Evolutionary conservation across 78 protist genomes (phyloP), one percentile per base, ranked within the genome.

Genomic region (Goniomonas avonlea): DNA sequence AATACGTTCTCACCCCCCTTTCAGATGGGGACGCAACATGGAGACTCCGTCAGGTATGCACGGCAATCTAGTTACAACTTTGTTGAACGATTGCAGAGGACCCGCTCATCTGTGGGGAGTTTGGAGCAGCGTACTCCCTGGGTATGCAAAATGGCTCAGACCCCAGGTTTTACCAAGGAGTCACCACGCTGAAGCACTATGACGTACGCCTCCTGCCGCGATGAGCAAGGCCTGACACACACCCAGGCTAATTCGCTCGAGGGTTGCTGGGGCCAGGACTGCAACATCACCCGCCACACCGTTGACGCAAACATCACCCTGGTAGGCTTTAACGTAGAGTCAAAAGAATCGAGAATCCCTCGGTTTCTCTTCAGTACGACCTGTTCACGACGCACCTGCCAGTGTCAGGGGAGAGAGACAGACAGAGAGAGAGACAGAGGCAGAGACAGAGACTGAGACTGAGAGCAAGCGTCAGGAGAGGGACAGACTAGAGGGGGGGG

Each of bases 271-370:
- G 75, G 50, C 39, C 25, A 37, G 47, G 0, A 13, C 78, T 55
- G 78, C 59, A 73, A 2, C 61, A 2, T 74, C 59, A 74, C 79
- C 27, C 79, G 79, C 29, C 79, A 74, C 79, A 74, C 59, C 31
- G 35, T 48, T 35, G 15, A 74, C 63, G 41, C 63, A 20, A 1
- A 23, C 27, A 1, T 74, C 48, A 25, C 35, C 50, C 25, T 15
- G 50, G 25, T 45, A 13, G 25, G 50, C 50, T 13, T 45, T 15
- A 13, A 45, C 13, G 50, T 13, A 45, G 8, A 8, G 8, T 45
- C 25, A 45, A 15, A 15, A 13, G 50, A 8, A 15, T 13, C 25
- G 50, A 45, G 8, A 13, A 45, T 8, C 50, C 50, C 50, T 45
- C 25, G 13, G 50, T 45, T 8, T 13, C 25, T 13, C 50, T 13